Conservation (phyloP, 2,329 filamentous ascomycete species). For the Fusarium austroafricanum region DNA sequence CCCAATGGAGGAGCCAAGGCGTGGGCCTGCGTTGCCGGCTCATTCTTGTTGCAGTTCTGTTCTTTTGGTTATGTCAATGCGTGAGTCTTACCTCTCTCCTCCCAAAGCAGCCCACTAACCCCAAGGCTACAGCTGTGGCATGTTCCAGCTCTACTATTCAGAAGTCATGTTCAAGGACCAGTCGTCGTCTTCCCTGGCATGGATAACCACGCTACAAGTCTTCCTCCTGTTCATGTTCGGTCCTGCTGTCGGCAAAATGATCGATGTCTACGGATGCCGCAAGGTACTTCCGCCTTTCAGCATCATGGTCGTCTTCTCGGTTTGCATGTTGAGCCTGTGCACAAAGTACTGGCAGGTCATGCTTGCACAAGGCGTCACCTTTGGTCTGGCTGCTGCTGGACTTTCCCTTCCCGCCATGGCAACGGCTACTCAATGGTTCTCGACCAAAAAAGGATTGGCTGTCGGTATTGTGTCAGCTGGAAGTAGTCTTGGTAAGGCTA, state of each 20-base stretch:
- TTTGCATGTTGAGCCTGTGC: background rate
- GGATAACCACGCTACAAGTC: background rate
- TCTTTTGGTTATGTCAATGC: constrained; percentile 4
- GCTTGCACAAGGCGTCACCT: background rate
- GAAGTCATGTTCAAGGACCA: background rate
- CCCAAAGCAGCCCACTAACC: rapidly evolving
- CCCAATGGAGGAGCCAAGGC: background rate
- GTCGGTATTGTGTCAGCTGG: background rate
- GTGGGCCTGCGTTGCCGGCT: background rate
- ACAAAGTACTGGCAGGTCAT: constrained; percentile 2
- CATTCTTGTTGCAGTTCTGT: constrained; percentile 4
- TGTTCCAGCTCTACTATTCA: constrained; percentile 7
- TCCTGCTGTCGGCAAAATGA: background rate
- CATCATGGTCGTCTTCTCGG: background rate
- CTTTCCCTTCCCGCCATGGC: background rate
- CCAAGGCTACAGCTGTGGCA: background rate
- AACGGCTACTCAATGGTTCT: constrained; percentile 5
- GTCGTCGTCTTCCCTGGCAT: background rate
- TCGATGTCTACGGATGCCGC: background rate
- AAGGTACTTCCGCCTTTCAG: background rate
- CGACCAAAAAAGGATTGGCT: background rate
- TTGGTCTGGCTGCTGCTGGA: background rate
- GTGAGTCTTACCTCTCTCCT: background rate
- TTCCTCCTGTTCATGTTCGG: constrained; percentile 5
- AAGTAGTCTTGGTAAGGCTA: background rate